phyloP scores from a whole-genome alignment of 371 early-diverging fungal species.

The Mortierella sp. region DNA sequence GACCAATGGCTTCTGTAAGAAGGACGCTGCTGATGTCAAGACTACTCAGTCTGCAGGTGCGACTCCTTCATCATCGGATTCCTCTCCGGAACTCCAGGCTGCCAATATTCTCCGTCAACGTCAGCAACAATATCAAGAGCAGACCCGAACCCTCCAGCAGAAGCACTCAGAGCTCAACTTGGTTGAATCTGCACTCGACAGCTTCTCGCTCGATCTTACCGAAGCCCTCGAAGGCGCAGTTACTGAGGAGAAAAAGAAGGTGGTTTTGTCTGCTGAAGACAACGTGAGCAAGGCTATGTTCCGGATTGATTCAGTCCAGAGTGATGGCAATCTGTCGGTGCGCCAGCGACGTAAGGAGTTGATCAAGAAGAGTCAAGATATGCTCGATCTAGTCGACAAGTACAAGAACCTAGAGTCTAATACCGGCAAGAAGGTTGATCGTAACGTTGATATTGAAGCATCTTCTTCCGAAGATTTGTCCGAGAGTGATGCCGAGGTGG shows the following conservation, averaged over 20 bases:
- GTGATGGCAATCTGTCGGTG: conserved; percentile 42
- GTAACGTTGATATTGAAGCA: not conserved
- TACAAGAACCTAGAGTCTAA: conserved; percentile 29
- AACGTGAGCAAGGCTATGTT: conserved; percentile 44
- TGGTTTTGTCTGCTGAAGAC: conserved; percentile 31
- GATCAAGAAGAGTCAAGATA: conserved; percentile 46
- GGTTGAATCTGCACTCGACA: conserved; percentile 51
- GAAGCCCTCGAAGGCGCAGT: conserved; percentile 9
- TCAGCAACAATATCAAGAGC: conserved; percentile 17
- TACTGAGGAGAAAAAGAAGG: conserved; percentile 22
- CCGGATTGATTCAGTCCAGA: conserved; percentile 42
- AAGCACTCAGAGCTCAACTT: conserved; percentile 48
- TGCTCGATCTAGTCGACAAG: conserved; percentile 41
- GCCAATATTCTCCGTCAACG: conserved; percentile 38
- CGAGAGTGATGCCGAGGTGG: not conserved
- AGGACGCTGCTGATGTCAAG: not conserved
- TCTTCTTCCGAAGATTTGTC: not conserved
- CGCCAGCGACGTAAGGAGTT: conserved; percentile 49
- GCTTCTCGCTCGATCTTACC: conserved; percentile 24
- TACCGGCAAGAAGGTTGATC: conserved; percentile 36
- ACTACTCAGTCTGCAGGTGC: not conserved
- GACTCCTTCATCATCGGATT: conserved; percentile 12
- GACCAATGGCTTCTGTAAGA: not conserved
- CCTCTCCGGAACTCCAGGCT: conserved; percentile 31
- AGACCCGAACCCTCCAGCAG: conserved; percentile 17